Evolutionary conservation across 2,329 filamentous ascomycete species (phyloP), one percentile per base, ranked within the genome.

Genomic region (Ophidiomyces ophidiicola): DNA sequence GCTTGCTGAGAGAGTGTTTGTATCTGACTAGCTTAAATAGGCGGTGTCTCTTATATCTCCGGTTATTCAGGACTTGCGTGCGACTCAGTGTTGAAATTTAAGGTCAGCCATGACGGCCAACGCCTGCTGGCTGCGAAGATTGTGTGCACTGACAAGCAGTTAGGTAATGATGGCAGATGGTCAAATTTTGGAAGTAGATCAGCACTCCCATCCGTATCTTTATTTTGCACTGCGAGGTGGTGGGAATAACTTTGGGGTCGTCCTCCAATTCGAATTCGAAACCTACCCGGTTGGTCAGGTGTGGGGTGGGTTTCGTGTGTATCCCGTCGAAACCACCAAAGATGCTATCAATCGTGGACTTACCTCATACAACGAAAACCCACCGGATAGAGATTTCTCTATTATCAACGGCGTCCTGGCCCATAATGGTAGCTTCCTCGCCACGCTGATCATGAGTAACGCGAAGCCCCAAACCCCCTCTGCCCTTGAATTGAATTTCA

Each of bases 141-240:
- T 21, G 2, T 4, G 14, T 20, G 14, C 6, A n/a, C 4, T 26
- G 38, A 12, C 32, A 56, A 55, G n/a, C n/a, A n/a, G n/a, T n/a
- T 37, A 48, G 46, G 25, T 67, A 0, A 62, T 67, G 2, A 50
- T 65, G 8, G 62, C 64, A 0, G 52, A 60, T 39, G 64, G 64
- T 0, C 45, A 48, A 5, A 50, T 64, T 25, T 49, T 61, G 12
- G 54, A 50, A 2, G 58, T 58, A 0, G 69, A 53, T 23, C 38
- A 42, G 5, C 41, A 42, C 0, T 41, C 36, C 5, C 63, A 74
- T 32, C 15, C 51, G 0, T 67, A 70, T 31, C 54, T 71, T 2
- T 71, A 69, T 52, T 71, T 66, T 66, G 64, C 60, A 12, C 42
- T 69, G 20, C 53, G 58, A 4, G 66, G 66, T n/a, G 66, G 64